These are phyloP conservation scores for Talaromyces sp. DNA, from an alignment of 2,329 filamentous ascomycete genomes.

Conservation along the genomic window DNA sequence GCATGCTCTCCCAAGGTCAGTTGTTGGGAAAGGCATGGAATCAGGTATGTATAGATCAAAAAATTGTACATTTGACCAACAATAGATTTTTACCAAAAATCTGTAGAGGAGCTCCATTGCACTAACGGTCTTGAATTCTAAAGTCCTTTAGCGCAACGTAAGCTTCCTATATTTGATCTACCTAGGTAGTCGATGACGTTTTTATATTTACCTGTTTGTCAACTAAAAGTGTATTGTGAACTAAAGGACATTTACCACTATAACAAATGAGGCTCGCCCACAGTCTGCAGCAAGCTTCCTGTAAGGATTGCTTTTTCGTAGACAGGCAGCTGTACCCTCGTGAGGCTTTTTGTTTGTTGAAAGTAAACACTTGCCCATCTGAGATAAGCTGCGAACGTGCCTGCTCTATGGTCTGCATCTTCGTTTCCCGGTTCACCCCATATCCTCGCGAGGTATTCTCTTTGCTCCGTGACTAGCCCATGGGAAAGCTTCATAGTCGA, in stretches of 20 bases:
- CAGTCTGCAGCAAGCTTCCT: not conserved
- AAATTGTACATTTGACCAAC: too few species aligned
- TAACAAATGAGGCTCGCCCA: not conserved
- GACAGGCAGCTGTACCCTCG: not conserved
- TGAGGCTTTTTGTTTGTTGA: not conserved
- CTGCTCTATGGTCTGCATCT: not conserved
- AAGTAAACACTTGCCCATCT: slow-evolving; percentile 1
- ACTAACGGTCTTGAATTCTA: too few species aligned
- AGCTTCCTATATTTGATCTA: too few species aligned
- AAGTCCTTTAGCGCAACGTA: too few species aligned
- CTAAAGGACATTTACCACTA: not conserved
- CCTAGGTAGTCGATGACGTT: too few species aligned
- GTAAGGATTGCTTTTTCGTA: not conserved
- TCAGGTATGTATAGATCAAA: too few species aligned
- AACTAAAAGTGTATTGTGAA: not conserved
- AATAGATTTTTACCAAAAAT: too few species aligned
- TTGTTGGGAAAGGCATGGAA: too few species aligned
- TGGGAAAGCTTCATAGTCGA: not conserved
- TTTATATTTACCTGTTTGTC: too few species aligned
- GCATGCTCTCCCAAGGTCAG: too few species aligned
- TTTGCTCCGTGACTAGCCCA: not conserved
- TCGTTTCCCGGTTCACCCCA: not conserved
- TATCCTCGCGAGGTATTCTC: not conserved
- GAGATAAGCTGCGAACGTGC: not conserved
- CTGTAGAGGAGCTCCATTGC: too few species aligned